phyloP scores from a whole-genome alignment of 805 yeast species.

The Brettanomyces sp. region DNA sequence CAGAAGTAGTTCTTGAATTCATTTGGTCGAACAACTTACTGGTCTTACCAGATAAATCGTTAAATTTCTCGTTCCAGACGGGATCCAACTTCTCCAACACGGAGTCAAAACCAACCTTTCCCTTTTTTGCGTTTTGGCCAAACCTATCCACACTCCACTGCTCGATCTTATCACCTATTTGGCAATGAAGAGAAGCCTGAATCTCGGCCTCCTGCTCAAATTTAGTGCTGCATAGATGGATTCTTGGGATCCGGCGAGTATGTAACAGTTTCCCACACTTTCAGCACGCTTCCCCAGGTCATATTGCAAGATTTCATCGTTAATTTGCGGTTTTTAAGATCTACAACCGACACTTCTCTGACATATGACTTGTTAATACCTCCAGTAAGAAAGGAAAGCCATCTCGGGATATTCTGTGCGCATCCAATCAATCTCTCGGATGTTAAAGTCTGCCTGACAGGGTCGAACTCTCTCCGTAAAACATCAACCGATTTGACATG shows the following conservation, averaged over 20 bases:
- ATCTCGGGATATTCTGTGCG: constrained; percentile 74
- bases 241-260: constrained; percentile 60
- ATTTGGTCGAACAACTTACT: constrained; percentile 10
- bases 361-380: constrained; percentile 68
- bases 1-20: constrained; percentile 12
- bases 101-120: constrained; percentile 75
- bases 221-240: constrained; percentile 41
- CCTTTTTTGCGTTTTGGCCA: constrained; percentile 76
- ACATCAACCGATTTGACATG: constrained; percentile 95
- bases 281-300: constrained; percentile 66
- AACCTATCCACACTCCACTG: constrained; percentile 89
- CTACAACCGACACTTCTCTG: constrained; percentile 82
- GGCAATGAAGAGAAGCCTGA: constrained; percentile 66
- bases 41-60: constrained; percentile 17
- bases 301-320: constrained; percentile 80
- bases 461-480: constrained; percentile 58
- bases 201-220: constrained; percentile 83
- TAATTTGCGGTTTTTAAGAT: constrained; percentile 51
- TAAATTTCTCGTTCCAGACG: constrained; percentile 17
- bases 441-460: constrained; percentile 42
- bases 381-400: constrained; percentile 71
- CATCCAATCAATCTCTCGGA: constrained; percentile 88
- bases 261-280: constrained; percentile 80
- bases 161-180: constrained; percentile 71
- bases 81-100: constrained; percentile 50